phyloP scores from a whole-genome alignment of 75 land plant genomes.

The Adiantum capillusveneris region DNA sequence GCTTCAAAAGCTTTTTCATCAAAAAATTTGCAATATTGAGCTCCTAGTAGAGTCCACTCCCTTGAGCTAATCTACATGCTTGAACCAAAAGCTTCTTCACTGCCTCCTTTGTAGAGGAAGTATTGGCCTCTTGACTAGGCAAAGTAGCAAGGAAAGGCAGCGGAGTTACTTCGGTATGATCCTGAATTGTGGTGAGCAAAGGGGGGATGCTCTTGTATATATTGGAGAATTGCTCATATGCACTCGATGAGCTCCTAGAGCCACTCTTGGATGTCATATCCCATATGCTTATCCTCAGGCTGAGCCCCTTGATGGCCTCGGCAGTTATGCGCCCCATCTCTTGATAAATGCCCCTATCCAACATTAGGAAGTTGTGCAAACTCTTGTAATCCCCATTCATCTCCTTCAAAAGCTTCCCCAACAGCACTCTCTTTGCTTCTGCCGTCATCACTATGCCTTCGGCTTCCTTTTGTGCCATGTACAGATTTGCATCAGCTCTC shows the following conservation, averaged over 20 bases:
- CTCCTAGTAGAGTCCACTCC: too few species aligned
- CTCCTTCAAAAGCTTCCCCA: slow-evolving; percentile 19
- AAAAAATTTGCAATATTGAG: too few species aligned
- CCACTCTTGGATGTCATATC: neutral
- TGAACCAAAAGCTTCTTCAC: too few species aligned
- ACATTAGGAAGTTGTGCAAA: slow-evolving; percentile 38
- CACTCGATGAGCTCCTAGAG: neutral
- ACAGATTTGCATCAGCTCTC: slow-evolving; percentile 25
- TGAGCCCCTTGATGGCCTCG: slow-evolving; percentile 27
- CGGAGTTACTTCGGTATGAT: slow-evolving; percentile 43
- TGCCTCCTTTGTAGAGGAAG: too few species aligned
- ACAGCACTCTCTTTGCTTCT: slow-evolving; percentile 27
- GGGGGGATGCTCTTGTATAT: slow-evolving; percentile 50
- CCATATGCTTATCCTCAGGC: slow-evolving; percentile 50
- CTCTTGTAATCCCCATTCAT: slow-evolving; percentile 30
- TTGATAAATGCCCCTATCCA: slow-evolving; percentile 32
- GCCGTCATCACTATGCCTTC: slow-evolving; percentile 27
- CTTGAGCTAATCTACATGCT: too few species aligned
- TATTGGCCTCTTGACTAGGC: too few species aligned
- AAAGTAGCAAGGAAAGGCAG: neutral
- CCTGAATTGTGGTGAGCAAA: slow-evolving; percentile 45
- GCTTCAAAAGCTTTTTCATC: too few species aligned
- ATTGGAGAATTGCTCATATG: slow-evolving; percentile 40
- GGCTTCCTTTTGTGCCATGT: slow-evolving; percentile 28
- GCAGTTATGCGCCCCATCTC: slow-evolving; percentile 43